Conservation (phyloP, 768 basidiomycete genomes). For the Mycena kentingensis region DNA sequence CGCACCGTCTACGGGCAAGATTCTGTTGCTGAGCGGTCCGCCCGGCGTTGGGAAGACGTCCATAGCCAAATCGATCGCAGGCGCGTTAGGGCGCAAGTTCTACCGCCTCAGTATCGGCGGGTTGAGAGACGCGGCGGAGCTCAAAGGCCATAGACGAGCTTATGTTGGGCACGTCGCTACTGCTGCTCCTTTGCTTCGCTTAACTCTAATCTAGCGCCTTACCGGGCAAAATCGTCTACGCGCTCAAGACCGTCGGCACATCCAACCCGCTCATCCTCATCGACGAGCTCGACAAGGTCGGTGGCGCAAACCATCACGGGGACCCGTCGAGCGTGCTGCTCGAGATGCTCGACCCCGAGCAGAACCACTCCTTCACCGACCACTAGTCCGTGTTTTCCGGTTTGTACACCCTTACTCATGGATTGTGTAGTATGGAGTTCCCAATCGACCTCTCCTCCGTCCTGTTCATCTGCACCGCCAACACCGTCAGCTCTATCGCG, state of each 20-base stretch:
- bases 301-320: constrained; percentile 85
- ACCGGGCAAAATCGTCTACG: constrained; percentile 94
- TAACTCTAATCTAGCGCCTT: constrained; percentile 58
- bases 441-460: constrained; percentile 95
- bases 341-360: constrained; percentile 94
- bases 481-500: constrained; percentile 90
- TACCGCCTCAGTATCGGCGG: constrained; percentile 98
- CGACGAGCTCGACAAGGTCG: constrained; percentile 96
- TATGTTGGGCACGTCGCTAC: constrained; percentile 77
- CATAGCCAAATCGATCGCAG: constrained; percentile 92
- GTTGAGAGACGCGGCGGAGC: constrained; percentile 96
- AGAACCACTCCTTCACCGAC: constrained; percentile 92
- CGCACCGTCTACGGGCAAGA: constrained; percentile 64
- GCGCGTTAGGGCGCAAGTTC: constrained; percentile 87
- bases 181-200: neutral
- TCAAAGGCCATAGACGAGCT: constrained; percentile 95
- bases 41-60: constrained; percentile 98
- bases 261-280: constrained; percentile 94
- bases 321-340: constrained; percentile 89
- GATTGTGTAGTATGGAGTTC: constrained; percentile 78
- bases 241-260: constrained; percentile 87
- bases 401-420: constrained; percentile 6
- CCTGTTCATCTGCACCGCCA: constrained; percentile 97
- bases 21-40: constrained; percentile 93
- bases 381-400: constrained; percentile 72